Evolutionary conservation across 352 stramenopile genomes (phyloP).

Genomic region (Hyaloperonospora brassicae): DNA sequence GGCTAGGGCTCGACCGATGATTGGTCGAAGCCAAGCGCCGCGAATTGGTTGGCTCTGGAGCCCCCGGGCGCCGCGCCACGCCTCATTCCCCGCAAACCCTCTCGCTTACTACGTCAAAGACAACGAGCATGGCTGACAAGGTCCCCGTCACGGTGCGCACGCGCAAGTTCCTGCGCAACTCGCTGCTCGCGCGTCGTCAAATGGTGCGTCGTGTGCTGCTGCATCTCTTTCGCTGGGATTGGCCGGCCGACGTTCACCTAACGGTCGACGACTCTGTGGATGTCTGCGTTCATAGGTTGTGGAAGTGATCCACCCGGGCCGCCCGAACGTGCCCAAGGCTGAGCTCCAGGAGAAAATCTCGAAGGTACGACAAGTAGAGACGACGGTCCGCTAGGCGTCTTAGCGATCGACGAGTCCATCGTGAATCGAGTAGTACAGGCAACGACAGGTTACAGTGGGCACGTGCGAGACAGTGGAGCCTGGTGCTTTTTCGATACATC

Average conservation of each 20-base stretch:
- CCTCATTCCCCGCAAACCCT: constrained; percentile 67
- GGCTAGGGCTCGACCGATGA: constrained; percentile 17
- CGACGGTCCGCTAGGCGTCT: too few relatives aligned
- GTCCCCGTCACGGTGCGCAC: constrained; percentile 96
- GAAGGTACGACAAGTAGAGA: constrained; percentile 66
- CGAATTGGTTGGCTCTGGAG: constrained; percentile 77
- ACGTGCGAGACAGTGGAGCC: neutral
- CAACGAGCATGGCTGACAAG: constrained; percentile 87
- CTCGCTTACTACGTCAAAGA: constrained; percentile 47
- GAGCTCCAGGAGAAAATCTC: constrained; percentile 97
- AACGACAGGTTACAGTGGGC: neutral
- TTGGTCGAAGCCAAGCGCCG: constrained; percentile 32
- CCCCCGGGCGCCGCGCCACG: constrained; percentile 24
- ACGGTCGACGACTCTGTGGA: neutral
- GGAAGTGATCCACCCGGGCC: constrained; percentile 96
- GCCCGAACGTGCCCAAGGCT: constrained; percentile 94
- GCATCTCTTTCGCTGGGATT: neutral
- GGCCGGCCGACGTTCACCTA: constrained; percentile 1
- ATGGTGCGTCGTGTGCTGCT: constrained; percentile 65
- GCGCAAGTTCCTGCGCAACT: constrained; percentile 98
- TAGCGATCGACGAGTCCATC: constrained; percentile 1
- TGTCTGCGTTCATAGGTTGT: constrained; percentile 72
- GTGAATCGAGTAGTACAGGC: constrained; percentile 5
- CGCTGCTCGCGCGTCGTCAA: constrained; percentile 94
- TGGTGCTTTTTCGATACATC: too few relatives aligned